phyloP scores from a whole-genome alignment of 306 rosid genomes.

The Sicyos baderoa region DNA sequence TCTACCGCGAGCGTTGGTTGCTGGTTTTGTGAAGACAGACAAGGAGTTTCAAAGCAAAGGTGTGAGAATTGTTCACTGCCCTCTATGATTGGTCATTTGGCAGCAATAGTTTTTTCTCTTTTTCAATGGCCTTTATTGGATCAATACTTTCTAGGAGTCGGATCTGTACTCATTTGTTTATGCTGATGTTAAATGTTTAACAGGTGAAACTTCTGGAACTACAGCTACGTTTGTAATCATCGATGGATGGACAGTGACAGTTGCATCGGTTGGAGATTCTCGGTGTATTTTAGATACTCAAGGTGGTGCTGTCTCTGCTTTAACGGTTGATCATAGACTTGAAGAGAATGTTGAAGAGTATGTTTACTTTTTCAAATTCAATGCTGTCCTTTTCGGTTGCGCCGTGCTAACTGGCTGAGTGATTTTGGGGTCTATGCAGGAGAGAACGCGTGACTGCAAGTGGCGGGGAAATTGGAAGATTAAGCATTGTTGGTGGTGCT shows the following conservation, averaged over 20 bases:
- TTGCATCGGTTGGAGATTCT: constrained; percentile 95
- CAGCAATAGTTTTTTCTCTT: background rate
- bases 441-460: constrained; percentile 91
- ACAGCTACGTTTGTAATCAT: constrained; percentile 89
- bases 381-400: constrained; percentile 7
- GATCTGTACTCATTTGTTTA: constrained; percentile 18
- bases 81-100: constrained; percentile 1
- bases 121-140: background rate
- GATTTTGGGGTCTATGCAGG: constrained; percentile 35
- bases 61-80: constrained; percentile 20
- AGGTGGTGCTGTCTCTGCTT: constrained; percentile 67
- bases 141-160: background rate
- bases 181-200: constrained; percentile 9
- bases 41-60: constrained; percentile 91
- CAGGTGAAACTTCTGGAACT: constrained; percentile 98
- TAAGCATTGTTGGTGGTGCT: constrained; percentile 82
- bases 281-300: constrained; percentile 90
- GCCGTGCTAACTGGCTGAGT: constrained; percentile 15
- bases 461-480: constrained; percentile 97
- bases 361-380: constrained; percentile 17
- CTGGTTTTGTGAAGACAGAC: constrained; percentile 96
- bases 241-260: constrained; percentile 97
- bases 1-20: constrained; percentile 87
- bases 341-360: constrained; percentile 94
- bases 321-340: constrained; percentile 91